Evolutionary conservation across 805 yeast species (phyloP).

Genomic region (Candida peoriensis): DNA sequence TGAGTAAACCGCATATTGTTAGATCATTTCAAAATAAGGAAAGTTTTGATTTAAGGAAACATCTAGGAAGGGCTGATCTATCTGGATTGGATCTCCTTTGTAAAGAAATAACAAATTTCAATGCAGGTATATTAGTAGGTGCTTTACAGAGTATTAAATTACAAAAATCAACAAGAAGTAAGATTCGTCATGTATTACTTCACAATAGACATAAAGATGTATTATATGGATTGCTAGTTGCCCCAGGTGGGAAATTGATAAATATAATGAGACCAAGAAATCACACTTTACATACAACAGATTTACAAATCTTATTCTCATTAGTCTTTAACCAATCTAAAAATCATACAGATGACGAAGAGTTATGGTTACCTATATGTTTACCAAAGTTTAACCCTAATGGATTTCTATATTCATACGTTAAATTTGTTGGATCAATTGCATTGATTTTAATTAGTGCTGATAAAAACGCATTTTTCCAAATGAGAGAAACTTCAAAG

Average conservation of each 20-base stretch:
- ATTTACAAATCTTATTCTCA: slow-evolving; percentile 67
- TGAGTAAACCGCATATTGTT: slow-evolving; percentile 74
- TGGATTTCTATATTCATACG: slow-evolving; percentile 83
- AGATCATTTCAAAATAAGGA: slow-evolving; percentile 65
- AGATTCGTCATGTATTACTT: slow-evolving; percentile 51
- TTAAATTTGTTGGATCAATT: slow-evolving; percentile 49
- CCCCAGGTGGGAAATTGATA: slow-evolving; percentile 58
- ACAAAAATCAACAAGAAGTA: slow-evolving; percentile 49
- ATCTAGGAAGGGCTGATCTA: slow-evolving; percentile 70
- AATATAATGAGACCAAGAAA: slow-evolving; percentile 69
- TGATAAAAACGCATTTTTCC: slow-evolving; percentile 74
- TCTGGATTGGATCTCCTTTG: slow-evolving; percentile 65
- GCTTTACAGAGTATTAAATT: slow-evolving; percentile 62
- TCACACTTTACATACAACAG: slow-evolving; percentile 78
- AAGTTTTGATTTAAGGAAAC: slow-evolving; percentile 75
- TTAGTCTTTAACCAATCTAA: slow-evolving; percentile 50
- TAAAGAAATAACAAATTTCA: slow-evolving; percentile 42
- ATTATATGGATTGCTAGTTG: slow-evolving; percentile 70
- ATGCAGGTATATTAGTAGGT: slow-evolving; percentile 58
- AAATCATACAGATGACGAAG: slow-evolving; percentile 41
- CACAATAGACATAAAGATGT: slow-evolving; percentile 47
- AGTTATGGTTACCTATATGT: slow-evolving; percentile 92
- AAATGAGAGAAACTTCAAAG: slow-evolving; percentile 58
- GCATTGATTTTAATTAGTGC: slow-evolving; percentile 42
- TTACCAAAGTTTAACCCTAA: slow-evolving; percentile 83